Conservation (phyloP, 1,284 basidiomycete genomes). For the Nidula niveotomentosa region DNA sequence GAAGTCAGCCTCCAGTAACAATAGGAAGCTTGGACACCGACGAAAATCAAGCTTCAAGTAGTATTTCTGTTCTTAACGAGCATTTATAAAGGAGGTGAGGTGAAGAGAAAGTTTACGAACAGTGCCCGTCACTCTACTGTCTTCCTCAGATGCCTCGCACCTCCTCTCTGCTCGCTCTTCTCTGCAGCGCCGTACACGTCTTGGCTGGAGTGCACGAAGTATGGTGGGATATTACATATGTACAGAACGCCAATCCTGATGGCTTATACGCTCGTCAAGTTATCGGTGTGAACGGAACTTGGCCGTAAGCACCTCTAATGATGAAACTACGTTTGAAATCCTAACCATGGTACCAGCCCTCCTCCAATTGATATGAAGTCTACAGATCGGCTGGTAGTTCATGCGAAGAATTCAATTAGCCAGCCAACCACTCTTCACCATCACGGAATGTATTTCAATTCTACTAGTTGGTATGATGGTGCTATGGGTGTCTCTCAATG, state of each 20-base stretch:
- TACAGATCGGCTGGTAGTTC: slow-evolving; percentile 74
- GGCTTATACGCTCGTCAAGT: slow-evolving; percentile 72
- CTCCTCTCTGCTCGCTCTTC: slow-evolving; percentile 9
- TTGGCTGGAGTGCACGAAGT: slow-evolving; percentile 62
- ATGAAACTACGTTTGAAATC: background rate
- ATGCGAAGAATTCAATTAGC: slow-evolving; percentile 74
- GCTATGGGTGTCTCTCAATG: slow-evolving; percentile 84
- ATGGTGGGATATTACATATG: slow-evolving; percentile 84
- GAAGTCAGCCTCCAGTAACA: too few relatives aligned
- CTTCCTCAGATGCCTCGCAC: slow-evolving; percentile 7
- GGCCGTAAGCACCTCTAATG: slow-evolving; percentile 68
- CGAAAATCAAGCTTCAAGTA: too few relatives aligned
- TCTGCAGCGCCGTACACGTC: slow-evolving; percentile 27
- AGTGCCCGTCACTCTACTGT: background rate
- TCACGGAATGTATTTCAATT: slow-evolving; percentile 94
- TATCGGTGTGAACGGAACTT: slow-evolving; percentile 87
- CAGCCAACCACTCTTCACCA: slow-evolving; percentile 71
- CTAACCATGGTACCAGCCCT: slow-evolving; percentile 46
- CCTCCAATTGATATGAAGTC: slow-evolving; percentile 76
- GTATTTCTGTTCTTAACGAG: too few relatives aligned
- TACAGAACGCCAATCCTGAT: slow-evolving; percentile 73
- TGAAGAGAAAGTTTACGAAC: background rate
- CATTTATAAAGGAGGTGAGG: background rate
- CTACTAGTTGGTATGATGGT: slow-evolving; percentile 86
- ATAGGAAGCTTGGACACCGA: too few relatives aligned